Percentiles rank a stretch among this genome's conserved stretches.
Evolutionary conservation across 2,329 filamentous ascomycete genomes (phyloP).

Genomic region (Penicillium sp.): DNA sequence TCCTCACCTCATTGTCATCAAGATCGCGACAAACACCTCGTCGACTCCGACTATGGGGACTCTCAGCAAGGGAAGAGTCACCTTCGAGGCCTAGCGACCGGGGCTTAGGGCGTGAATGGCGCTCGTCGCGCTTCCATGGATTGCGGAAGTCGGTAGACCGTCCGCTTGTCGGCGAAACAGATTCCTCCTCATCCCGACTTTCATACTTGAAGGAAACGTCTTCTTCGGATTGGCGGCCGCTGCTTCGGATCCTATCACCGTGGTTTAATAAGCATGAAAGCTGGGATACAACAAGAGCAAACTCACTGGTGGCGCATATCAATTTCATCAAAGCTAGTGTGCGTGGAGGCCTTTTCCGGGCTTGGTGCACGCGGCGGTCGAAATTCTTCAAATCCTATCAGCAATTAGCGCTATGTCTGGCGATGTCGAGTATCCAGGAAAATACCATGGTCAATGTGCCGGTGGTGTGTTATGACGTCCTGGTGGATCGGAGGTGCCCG

Average conservation of each 20-base stretch:
- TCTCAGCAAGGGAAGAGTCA: neutral
- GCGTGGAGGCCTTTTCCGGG: conserved; percentile 27
- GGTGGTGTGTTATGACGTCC: conserved; percentile 85
- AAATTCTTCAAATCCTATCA: conserved; percentile 26
- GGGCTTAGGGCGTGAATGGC: conserved; percentile 1
- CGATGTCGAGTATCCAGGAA: conserved; percentile 3
- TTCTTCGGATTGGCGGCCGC: conserved; percentile 27
- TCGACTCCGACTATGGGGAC: neutral
- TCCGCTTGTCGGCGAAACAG: conserved; percentile 40
- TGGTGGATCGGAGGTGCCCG: conserved; percentile 78
- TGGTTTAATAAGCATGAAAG: neutral
- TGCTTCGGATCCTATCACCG: conserved; percentile 18
- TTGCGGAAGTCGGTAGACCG: conserved; percentile 14
- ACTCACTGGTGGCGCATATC: conserved; percentile 55
- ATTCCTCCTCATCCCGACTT: conserved; percentile 34
- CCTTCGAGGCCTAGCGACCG: conserved; percentile 4
- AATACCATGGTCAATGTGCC: conserved; percentile 79
- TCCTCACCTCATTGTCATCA: conserved; percentile 6
- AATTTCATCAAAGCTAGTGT: conserved; percentile 52
- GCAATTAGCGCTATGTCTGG: neutral
- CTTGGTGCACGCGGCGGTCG: conserved; percentile 30
- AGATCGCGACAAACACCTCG: conserved; percentile 1
- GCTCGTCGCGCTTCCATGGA: conserved; percentile 13
- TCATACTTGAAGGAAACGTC: conserved; percentile 33
- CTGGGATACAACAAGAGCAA: neutral